These are phyloP conservation scores for Rhexocercosporidium sp. DNA, from an alignment of 2,329 filamentous ascomycete genomes.

Conservation along the genomic window DNA sequence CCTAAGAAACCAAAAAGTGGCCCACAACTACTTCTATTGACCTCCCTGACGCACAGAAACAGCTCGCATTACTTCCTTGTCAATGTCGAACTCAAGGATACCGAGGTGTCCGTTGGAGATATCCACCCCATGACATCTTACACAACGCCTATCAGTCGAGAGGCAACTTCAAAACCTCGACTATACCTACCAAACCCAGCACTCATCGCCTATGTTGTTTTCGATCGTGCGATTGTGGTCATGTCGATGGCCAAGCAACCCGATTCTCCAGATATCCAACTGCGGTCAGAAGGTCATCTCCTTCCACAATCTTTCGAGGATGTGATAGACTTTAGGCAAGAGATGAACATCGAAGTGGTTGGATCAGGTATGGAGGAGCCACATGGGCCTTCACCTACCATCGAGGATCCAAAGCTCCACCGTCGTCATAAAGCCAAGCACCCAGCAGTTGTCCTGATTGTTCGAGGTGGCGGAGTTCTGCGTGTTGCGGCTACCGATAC, in stretches of 20 bases:
- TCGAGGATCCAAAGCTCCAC: slow-evolving; percentile 53
- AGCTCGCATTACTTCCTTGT: slow-evolving; percentile 73
- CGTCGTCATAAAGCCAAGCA: slow-evolving; percentile 63
- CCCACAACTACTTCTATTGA: slow-evolving; percentile 65
- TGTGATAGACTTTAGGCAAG: slow-evolving; percentile 76
- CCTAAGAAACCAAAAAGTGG: slow-evolving; percentile 58
- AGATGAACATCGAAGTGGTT: slow-evolving; percentile 66
- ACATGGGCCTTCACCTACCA: slow-evolving; percentile 42
- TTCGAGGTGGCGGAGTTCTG: slow-evolving; percentile 66
- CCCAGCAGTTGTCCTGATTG: slow-evolving; percentile 64
- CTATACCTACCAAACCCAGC: slow-evolving; percentile 80
- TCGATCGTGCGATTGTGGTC: slow-evolving; percentile 78
- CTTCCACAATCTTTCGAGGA: slow-evolving; percentile 80
- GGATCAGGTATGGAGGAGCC: slow-evolving; percentile 69
- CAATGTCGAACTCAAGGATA: slow-evolving; percentile 67
- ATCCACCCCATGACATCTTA: slow-evolving; percentile 72
- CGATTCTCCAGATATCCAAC: slow-evolving; percentile 76
- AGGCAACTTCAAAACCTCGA: slow-evolving; percentile 57
- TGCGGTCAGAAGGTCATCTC: slow-evolving; percentile 69
- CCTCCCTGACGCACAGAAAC: slow-evolving; percentile 58
- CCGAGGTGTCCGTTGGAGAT: slow-evolving; percentile 62
- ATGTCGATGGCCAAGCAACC: slow-evolving; percentile 72
- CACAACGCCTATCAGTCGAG: slow-evolving; percentile 52
- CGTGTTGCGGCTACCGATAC: slow-evolving; percentile 63
- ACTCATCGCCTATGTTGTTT: slow-evolving; percentile 81